These are phyloP conservation scores for Laburnicola sp. DNA, from an alignment of 2,329 filamentous ascomycete species.

Conservation along the genomic window DNA sequence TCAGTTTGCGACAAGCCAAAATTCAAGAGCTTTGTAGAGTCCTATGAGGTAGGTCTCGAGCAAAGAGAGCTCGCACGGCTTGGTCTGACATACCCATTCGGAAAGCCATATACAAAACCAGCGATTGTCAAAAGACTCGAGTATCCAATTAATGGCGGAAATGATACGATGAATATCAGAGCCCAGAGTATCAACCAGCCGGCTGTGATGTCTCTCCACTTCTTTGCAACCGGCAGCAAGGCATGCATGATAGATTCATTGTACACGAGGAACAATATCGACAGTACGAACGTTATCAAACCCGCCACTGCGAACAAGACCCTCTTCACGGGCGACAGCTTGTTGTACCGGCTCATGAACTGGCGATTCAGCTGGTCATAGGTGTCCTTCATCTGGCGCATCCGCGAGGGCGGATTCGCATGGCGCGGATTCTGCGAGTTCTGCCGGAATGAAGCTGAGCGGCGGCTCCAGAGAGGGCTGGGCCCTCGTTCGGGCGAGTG, in stretches of 20 bases:
- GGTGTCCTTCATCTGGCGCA: slow-evolving; percentile 47
- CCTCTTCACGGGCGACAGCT: slow-evolving; percentile 64
- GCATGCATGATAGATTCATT: slow-evolving; percentile 77
- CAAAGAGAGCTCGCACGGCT: not conserved
- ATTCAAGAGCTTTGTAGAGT: too few relatives aligned
- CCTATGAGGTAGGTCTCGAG: slow-evolving; percentile 17
- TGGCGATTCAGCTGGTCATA: slow-evolving; percentile 52
- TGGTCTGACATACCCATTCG: slow-evolving; percentile 61
- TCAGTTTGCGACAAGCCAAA: slow-evolving; percentile 1
- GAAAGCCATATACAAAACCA: slow-evolving; percentile 72
- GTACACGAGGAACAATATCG: slow-evolving; percentile 73
- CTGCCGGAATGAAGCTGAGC: slow-evolving; percentile 48
- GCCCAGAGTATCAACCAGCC: slow-evolving; percentile 78
- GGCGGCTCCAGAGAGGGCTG: slow-evolving; percentile 58
- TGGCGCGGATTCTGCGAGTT: slow-evolving; percentile 40
- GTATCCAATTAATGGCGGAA: slow-evolving; percentile 88
- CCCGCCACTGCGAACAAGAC: slow-evolving; percentile 58
- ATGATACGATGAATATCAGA: slow-evolving; percentile 74
- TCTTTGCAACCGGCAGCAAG: slow-evolving; percentile 71
- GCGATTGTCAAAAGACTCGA: slow-evolving; percentile 72
- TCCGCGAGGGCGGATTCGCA: slow-evolving; percentile 34
- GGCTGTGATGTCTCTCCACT: slow-evolving; percentile 72
- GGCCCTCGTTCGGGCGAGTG: slow-evolving; percentile 46
- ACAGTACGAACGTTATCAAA: slow-evolving; percentile 57
- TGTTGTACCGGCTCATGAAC: slow-evolving; percentile 56